Conservation (phyloP, 257 asterid species). For the Salvia rosmarinus region DNA sequence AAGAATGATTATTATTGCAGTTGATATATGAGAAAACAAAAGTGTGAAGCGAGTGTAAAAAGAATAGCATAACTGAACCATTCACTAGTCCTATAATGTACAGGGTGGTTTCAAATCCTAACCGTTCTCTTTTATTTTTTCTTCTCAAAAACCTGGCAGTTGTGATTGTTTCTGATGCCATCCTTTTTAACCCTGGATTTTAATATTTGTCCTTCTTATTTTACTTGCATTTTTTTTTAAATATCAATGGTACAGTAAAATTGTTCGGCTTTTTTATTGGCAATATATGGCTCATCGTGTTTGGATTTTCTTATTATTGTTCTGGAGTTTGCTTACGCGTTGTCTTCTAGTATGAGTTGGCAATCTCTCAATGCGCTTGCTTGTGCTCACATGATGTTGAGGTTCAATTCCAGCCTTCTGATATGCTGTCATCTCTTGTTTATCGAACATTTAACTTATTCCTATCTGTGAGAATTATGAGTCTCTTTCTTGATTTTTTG, state of each 20-base stretch:
- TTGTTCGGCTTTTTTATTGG: slow-evolving; percentile 22
- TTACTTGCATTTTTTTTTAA: background rate
- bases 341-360: slow-evolving; percentile 33
- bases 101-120: background rate
- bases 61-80: slow-evolving; percentile 3
- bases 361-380: background rate
- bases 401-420: slow-evolving; percentile 16
- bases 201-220: background rate
- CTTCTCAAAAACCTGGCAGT: background rate
- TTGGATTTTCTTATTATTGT: slow-evolving; percentile 24
- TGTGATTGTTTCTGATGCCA: background rate
- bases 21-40: background rate
- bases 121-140: background rate
- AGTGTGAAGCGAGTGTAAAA: background rate
- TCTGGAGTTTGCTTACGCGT: slow-evolving; percentile 24
- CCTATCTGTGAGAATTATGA: background rate
- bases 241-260: slow-evolving; percentile 9
- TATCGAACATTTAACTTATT: slow-evolving; percentile 17
- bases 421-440: slow-evolving; percentile 18
- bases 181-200: background rate
- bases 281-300: background rate
- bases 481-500: background rate
- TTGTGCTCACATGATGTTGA: slow-evolving; percentile 26
- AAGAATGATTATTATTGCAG: background rate
- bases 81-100: background rate